Conservation (phyloP, 1,284 basidiomycete genomes). For the Dichomitus squalens region DNA sequence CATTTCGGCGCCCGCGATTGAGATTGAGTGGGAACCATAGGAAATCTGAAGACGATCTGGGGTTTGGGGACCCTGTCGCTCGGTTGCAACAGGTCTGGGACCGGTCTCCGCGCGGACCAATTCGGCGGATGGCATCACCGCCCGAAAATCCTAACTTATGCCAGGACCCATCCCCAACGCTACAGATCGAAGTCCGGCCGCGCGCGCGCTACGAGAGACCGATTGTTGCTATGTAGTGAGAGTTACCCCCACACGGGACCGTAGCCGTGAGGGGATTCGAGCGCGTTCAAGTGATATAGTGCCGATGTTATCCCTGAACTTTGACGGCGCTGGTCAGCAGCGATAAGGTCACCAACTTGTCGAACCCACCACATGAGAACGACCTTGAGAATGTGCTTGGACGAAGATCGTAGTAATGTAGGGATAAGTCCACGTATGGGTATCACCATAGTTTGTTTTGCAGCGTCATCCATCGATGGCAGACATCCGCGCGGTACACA, state of each 20-base stretch:
- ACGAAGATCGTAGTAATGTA: too few relatives aligned
- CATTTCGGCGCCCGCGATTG: neutral
- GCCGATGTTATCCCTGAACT: neutral
- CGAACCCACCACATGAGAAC: neutral
- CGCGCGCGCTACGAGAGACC: too few relatives aligned
- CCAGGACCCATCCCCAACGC: neutral
- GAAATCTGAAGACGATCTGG: neutral
- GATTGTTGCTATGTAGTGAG: too few relatives aligned
- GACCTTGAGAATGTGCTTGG: neutral
- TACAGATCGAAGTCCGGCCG: too few relatives aligned
- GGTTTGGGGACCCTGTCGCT: neutral
- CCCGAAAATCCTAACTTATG: neutral
- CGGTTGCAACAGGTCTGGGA: neutral
- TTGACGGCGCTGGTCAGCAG: neutral
- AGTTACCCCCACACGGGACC: too few relatives aligned
- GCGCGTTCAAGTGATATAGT: neutral
- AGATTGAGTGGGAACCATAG: neutral
- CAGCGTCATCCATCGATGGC: too few relatives aligned
- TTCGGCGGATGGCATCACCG: neutral
- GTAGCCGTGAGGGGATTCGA: too few relatives aligned
- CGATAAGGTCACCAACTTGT: neutral
- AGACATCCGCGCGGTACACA: too few relatives aligned
- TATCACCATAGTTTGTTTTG: too few relatives aligned
- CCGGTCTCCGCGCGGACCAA: neutral
- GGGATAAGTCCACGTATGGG: too few relatives aligned